These are phyloP conservation scores for Phyllachora maydis DNA, from an alignment of 2,329 filamentous ascomycete genomes.

Conservation along the genomic window DNA sequence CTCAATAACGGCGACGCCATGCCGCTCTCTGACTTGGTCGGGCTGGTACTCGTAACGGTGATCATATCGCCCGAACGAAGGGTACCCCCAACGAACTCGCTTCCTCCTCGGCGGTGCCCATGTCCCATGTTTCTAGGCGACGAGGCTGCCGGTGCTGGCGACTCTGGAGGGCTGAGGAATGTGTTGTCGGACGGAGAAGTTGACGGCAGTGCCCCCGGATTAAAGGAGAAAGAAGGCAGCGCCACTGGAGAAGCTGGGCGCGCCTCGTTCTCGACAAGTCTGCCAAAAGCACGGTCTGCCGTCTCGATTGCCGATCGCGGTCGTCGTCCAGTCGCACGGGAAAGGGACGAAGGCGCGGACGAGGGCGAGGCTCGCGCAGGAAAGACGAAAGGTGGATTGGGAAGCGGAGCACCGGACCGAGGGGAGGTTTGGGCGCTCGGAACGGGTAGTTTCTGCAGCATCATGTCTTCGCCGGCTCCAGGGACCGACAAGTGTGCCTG, in stretches of 20 bases:
- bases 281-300: constrained; percentile 12
- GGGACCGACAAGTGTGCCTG: constrained; percentile 10
- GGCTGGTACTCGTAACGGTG: constrained; percentile 45
- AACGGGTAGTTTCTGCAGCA: constrained; percentile 6
- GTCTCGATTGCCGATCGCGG: constrained; percentile 32
- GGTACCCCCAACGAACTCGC: constrained; percentile 71
- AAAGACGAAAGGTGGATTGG: constrained; percentile 47
- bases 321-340: constrained; percentile 25
- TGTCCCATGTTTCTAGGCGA: constrained; percentile 42
- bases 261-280: constrained; percentile 10
- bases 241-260: constrained; percentile 15
- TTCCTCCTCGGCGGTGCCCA: constrained; percentile 61
- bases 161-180: constrained; percentile 31
- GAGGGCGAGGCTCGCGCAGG: constrained; percentile 26
- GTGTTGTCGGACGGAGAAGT: constrained; percentile 13
- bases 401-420: constrained; percentile 21
- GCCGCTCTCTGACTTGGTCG: constrained; percentile 41
- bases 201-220: constrained; percentile 19
- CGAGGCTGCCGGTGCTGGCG: constrained; percentile 31
- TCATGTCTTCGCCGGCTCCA: constrained; percentile 9
- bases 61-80: constrained; percentile 34
- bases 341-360: constrained; percentile 23
- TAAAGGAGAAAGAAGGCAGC: constrained; percentile 34
- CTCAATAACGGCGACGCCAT: constrained; percentile 33
- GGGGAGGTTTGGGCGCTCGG: constrained; percentile 13